Percentiles rank a stretch among this genome's conserved stretches.
Conservation (phyloP, 2,329 filamentous ascomycete species). For the Pseudocercospora ulei region DNA sequence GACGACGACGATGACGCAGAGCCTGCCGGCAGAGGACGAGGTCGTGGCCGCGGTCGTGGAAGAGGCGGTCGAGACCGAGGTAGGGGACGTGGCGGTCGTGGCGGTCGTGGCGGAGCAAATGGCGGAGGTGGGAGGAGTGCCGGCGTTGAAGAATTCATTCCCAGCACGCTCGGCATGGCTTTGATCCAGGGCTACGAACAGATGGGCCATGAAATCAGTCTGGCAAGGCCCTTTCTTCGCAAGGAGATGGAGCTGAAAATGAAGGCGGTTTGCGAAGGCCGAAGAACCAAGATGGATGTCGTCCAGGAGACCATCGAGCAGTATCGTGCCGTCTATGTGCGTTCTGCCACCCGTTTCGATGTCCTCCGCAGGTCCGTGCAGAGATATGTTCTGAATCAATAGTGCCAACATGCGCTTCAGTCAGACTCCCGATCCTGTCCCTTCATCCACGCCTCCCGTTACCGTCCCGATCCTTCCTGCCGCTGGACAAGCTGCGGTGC, state of each 20-base stretch:
- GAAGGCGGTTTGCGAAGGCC: constrained; percentile 90
- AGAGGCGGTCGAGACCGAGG: constrained; percentile 31
- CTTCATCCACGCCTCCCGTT: neutral
- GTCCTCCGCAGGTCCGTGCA: constrained; percentile 42
- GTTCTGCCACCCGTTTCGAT: constrained; percentile 66
- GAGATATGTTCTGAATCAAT: too few relatives aligned
- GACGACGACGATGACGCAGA: constrained; percentile 34
- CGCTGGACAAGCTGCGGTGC: neutral
- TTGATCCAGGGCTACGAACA: constrained; percentile 90
- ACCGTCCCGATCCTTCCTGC: neutral
- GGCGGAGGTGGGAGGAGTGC: constrained; percentile 41
- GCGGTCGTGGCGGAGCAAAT: constrained; percentile 38
- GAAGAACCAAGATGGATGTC: constrained; percentile 61
- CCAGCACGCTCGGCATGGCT: constrained; percentile 80
- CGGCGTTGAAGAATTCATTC: constrained; percentile 75
- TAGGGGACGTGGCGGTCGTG: constrained; percentile 43
- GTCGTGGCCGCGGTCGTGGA: constrained; percentile 36
- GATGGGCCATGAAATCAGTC: constrained; percentile 82
- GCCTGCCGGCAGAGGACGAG: constrained; percentile 30
- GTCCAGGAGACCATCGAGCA: constrained; percentile 74
- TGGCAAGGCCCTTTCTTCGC: constrained; percentile 89
- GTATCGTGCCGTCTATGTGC: constrained; percentile 76
- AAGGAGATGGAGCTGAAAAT: constrained; percentile 98
- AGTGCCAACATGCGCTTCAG: too few relatives aligned
- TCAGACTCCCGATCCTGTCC: neutral